Conservation (phyloP, 371 early-diverging fungal genomes). For the Mucor sp. region DNA sequence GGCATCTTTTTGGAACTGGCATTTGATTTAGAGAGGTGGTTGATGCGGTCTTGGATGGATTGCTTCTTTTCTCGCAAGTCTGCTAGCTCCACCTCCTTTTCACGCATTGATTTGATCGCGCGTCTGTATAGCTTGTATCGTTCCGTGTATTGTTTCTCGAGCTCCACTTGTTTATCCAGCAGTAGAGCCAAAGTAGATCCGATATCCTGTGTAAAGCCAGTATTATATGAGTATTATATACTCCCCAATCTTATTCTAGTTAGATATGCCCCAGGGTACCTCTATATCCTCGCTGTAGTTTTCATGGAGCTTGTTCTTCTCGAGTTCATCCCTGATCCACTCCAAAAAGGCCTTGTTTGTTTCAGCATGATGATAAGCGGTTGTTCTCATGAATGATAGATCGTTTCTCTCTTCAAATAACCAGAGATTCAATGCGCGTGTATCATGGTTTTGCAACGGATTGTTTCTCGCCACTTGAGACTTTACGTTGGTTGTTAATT, state of each 20-base stretch:
- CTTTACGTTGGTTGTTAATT: slow-evolving; percentile 35
- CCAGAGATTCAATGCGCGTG: slow-evolving; percentile 44
- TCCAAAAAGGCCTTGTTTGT: slow-evolving; percentile 33
- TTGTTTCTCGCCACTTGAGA: slow-evolving; percentile 41
- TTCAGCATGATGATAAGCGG: slow-evolving; percentile 37
- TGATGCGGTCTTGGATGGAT: slow-evolving; percentile 21
- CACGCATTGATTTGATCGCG: slow-evolving; percentile 34
- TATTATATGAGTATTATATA: too few species aligned
- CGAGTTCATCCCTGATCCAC: slow-evolving; percentile 32
- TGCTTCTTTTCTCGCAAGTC: slow-evolving; percentile 26
- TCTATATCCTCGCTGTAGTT: slow-evolving; percentile 13
- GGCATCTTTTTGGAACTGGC: slow-evolving; percentile 17
- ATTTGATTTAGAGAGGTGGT: slow-evolving; percentile 25
- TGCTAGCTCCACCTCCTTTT: slow-evolving; percentile 21
- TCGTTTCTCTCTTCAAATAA: slow-evolving; percentile 43
- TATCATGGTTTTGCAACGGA: slow-evolving; percentile 42
- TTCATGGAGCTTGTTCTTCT: slow-evolving; percentile 16
- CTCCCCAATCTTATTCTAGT: too few species aligned
- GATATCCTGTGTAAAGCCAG: slow-evolving; percentile 43
- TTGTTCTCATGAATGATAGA: slow-evolving; percentile 28
- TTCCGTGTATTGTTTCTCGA: slow-evolving; percentile 34
- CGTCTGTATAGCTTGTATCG: slow-evolving; percentile 30
- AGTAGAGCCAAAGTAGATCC: slow-evolving; percentile 28
- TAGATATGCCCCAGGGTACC: too few species aligned
- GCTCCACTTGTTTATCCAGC: slow-evolving; percentile 36